phyloP scores from a whole-genome alignment of 2,329 filamentous ascomycete genomes.

The Lasiodiplodia citricola region DNA sequence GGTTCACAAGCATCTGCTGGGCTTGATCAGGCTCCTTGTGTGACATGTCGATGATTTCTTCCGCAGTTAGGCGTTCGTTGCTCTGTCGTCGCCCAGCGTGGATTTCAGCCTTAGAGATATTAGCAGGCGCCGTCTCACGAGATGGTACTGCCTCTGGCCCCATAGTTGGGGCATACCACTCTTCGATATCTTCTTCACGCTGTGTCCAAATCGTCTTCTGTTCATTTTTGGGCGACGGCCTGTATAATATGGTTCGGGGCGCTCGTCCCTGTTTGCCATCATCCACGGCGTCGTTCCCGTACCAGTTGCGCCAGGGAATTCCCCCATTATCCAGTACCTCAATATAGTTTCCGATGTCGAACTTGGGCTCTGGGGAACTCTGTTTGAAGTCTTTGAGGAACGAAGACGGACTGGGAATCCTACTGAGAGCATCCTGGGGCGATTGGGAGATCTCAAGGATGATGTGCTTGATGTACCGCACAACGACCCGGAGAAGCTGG shows the following conservation, averaged over 20 bases:
- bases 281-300: neutral
- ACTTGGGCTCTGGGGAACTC: constrained; percentile 27
- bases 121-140: neutral
- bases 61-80: neutral
- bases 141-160: neutral
- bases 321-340: constrained; percentile 44
- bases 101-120: neutral
- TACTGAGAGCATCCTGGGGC: constrained; percentile 28
- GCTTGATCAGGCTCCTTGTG: constrained; percentile 24
- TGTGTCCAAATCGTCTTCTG: neutral
- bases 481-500: neutral
- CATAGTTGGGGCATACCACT: constrained; percentile 7
- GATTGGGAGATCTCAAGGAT: constrained; percentile 37
- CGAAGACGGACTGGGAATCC: constrained; percentile 29
- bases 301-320: constrained; percentile 29
- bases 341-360: constrained; percentile 39
- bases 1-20: constrained; percentile 38
- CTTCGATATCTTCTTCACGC: neutral
- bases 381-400: constrained; percentile 31
- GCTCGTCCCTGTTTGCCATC: too few species aligned
- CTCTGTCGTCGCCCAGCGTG: neutral
- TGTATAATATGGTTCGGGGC: too few species aligned
- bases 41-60: constrained; percentile 5
- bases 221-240: too few species aligned
- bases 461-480: constrained; percentile 17